A percentile compares a stretch with the other conserved stretches of the same genome.
These are phyloP conservation scores for Fusarium sacchari DNA, from an alignment of 2,329 filamentous ascomycete genomes.

Conservation along the genomic window DNA sequence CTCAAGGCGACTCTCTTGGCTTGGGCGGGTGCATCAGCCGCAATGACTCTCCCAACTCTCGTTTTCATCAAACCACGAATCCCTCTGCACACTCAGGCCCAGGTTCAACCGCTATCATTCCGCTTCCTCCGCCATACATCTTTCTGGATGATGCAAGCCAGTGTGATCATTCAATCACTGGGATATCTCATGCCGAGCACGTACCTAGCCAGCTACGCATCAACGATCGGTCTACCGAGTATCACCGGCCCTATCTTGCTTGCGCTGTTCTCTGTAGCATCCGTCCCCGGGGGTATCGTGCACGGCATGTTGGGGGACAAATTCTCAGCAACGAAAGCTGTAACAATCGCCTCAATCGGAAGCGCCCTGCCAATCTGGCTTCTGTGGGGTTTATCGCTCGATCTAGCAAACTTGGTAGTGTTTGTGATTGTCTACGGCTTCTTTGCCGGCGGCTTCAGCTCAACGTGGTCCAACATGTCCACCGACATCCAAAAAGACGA, in stretches of 20 bases:
- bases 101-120: conserved; percentile 44
- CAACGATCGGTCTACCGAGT: conserved; percentile 56
- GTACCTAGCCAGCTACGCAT: conserved; percentile 65
- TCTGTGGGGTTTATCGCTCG: conserved; percentile 67
- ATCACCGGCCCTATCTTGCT: conserved; percentile 63
- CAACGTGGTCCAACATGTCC: conserved; percentile 67
- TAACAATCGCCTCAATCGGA: conserved; percentile 64
- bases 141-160: conserved; percentile 67
- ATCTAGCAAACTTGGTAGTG: conserved; percentile 62
- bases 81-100: conserved; percentile 40
- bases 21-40: conserved; percentile 53
- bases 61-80: conserved; percentile 51
- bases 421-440: conserved; percentile 71
- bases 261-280: conserved; percentile 66
- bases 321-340: conserved; percentile 59
- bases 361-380: conserved; percentile 66
- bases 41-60: conserved; percentile 52
- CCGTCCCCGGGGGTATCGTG: conserved; percentile 64
- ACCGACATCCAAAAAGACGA: conserved; percentile 49
- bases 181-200: conserved; percentile 71
- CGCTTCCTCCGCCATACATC: conserved; percentile 62
- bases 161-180: conserved; percentile 65
- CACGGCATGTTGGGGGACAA: conserved; percentile 67
- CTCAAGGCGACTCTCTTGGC: conserved; percentile 54
- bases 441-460: conserved; percentile 70